Conservation (phyloP, 139 green algal genomes). For the Parachlorella kessleri region DNA sequence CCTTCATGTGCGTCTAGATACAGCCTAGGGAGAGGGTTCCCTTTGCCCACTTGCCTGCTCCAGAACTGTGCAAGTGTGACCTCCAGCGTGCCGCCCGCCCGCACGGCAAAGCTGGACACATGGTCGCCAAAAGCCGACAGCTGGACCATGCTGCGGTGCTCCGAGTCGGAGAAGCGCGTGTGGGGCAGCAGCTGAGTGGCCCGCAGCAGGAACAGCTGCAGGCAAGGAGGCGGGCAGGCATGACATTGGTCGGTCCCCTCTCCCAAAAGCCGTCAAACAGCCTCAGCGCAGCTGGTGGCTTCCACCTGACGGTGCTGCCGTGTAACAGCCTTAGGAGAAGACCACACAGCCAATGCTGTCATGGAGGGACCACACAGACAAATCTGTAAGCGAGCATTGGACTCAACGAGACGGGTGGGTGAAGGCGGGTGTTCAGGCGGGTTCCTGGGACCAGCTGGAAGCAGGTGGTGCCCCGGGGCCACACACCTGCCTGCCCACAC, state of each 20-base stretch:
- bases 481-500: not conserved
- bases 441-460: not conserved
- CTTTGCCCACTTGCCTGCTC: constrained; percentile 43
- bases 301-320: too few species aligned
- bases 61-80: constrained; percentile 86
- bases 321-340: too few species aligned
- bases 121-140: constrained; percentile 21
- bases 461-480: not conserved
- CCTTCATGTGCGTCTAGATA: too few species aligned
- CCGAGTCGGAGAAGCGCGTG: constrained; percentile 62
- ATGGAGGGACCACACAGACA: too few species aligned
- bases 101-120: constrained; percentile 43
- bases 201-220: constrained; percentile 52
- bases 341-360: too few species aligned
- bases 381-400: too few species aligned
- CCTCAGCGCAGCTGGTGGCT: too few species aligned
- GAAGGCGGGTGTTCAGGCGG: not conserved
- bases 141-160: constrained; percentile 49
- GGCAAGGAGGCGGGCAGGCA: too few species aligned
- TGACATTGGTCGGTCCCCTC: too few species aligned
- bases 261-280: too few species aligned
- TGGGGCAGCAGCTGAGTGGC: constrained; percentile 68
- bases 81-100: constrained; percentile 71
- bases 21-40: too few species aligned
- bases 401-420: not conserved